Evolutionary conservation across 768 basidiomycete species (phyloP).

Genomic region (Rhodotorula kratochvilovae): DNA sequence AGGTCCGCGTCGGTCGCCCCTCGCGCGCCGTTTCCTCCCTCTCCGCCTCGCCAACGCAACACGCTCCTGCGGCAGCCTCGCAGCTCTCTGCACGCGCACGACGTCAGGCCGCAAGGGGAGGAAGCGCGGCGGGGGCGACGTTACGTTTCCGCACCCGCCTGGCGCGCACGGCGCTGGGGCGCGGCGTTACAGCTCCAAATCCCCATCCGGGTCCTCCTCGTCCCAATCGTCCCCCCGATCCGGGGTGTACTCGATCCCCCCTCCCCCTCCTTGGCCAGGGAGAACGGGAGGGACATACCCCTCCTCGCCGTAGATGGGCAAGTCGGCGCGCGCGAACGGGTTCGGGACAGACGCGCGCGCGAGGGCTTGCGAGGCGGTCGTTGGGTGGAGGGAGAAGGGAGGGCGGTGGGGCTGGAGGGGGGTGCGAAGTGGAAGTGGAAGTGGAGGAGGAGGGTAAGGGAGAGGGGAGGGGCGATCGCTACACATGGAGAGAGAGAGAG

Average conservation of each 20-base stretch:
- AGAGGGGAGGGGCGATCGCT: not conserved
- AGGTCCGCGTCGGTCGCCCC: too few species aligned
- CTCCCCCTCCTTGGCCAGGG: constrained; percentile 5
- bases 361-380: constrained; percentile 75
- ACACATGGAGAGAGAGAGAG: not conserved
- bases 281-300: constrained; percentile 11
- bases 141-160: too few species aligned
- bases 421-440: not conserved
- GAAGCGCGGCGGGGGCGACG: too few species aligned
- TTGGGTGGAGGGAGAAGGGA: constrained; percentile 71
- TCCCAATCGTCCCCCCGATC: constrained; percentile 92
- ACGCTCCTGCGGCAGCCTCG: too few species aligned
- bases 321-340: constrained; percentile 58
- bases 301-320: constrained; percentile 16
- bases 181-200: constrained; percentile 75
- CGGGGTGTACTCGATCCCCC: constrained; percentile 73
- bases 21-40: too few species aligned
- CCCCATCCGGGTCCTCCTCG: constrained; percentile 93
- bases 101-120: too few species aligned
- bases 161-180: too few species aligned
- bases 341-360: constrained; percentile 76
- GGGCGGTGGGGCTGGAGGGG: not conserved
- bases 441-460: not conserved
- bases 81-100: too few species aligned
- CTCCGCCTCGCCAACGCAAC: too few species aligned